Base-by-base conservation (phyloP, 169 alveolate species). In the Toxoplasma gondii region DNA sequence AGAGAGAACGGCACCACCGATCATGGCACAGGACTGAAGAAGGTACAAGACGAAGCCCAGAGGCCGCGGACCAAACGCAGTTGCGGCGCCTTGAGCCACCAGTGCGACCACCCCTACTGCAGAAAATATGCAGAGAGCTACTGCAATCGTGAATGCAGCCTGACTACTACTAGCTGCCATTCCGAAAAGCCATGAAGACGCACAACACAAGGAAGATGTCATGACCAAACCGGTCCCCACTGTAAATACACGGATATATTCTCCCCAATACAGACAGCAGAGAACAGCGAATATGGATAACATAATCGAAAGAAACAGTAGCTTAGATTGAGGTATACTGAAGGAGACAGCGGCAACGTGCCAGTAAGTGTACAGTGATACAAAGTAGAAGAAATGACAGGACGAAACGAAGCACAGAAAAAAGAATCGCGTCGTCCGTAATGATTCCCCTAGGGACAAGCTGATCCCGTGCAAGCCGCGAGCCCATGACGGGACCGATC, bases 301-400 rank as follows among this genome's bases (percentile, higher is more conserved):
- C 43, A 70, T 31, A 70, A 70, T 31, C 34, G 83, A 70, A 36
- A 0, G 1, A 36, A 12, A 70, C 43, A 70, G 83, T 17, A 70
- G 34, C 83, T 36, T 31, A n/a, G 83, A 36, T 17, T 12, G 43
- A 24, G 83, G 83, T 36, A 70, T 29, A 36, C 31, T 29, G 83
- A 12, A 70, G 19, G 39, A 36, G 43, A 70, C 43, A 70, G 83
- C 83, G 39, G 83, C 83, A 70, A 70, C 27, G 39, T 36, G 83
- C 83, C 83, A 70, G 39, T 70, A 70, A n/a, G 83, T 70, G 83
- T 70, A 70, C 83, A 70, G 27, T 12, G 83, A 70, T 29, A 29
- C 34, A 70, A 36, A 70, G 83, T 70, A 2, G 31, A 70, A 70
- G 39, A 70, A 70, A 29, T 70, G 83, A 24, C 83, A 70, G 43